Evolutionary conservation across 192 early-diverging fungal species (phyloP), one percentile per base, ranked within the genome.

Genomic region (Coemansia furcata): DNA sequence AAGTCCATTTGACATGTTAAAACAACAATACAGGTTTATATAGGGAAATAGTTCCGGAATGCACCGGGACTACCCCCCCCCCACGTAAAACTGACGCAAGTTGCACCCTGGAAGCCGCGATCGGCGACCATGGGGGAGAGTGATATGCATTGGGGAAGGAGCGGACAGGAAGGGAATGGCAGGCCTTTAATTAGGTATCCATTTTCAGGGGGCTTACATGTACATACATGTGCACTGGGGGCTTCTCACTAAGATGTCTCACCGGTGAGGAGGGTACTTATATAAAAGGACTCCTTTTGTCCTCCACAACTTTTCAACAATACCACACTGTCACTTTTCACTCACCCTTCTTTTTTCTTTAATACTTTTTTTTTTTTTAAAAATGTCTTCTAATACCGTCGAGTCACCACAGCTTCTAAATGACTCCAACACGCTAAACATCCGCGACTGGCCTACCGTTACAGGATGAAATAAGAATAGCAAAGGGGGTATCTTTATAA

Each of bases 381-480:
- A 60, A 60, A 60, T 60, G 58, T 60, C 58, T 19, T 38, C 36
- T 19, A 39, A 39, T 23, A 23, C 3, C 36, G 36, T 38, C 35
- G 58, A 36, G 36, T 60, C 58, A 6, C 58, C 58, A 19, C 58
- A 38, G 10, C 58, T 19, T 11, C 58, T 60, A 9, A 38, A n/a
- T 8, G 58, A 60, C 36, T 39, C 58, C 19, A 32, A 26, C 2
- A n/a, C 33, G 10, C 10, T 39, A 36, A 60, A 60, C 36, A 60
- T 60, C 10, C 58, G 58, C 36, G 58, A 60, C 58, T 60, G 58
- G 58, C 58, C 58, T 9, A 60, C 58, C 2, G 21, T 36, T 1
- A 11, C 36, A 12, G 32, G 58, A 15, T 60, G 30, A 57, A 29
- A 30, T 23, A 14, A 32, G 14, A 54, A 23, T 17, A 54, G 39